Base-by-base conservation (phyloP, 2,329 filamentous ascomycete genomes). In the Aspergillus sp. region DNA sequence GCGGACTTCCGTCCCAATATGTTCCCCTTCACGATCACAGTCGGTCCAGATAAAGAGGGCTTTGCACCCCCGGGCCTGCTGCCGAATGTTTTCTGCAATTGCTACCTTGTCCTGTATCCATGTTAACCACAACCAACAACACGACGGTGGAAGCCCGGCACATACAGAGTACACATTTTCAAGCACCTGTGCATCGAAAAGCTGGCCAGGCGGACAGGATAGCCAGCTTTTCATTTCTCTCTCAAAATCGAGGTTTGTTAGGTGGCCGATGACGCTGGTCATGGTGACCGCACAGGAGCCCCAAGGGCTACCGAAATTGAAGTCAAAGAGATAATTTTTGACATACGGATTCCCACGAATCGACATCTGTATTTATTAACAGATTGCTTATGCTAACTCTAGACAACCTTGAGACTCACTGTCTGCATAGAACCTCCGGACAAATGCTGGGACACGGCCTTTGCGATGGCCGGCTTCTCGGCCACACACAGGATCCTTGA, bases 11-110 rank as follows among this genome's bases (percentile, higher is more conserved):
- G 85, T 78, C 5, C 93, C 93, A 56, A 98, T 98, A 62, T 97
- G 86, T 66, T 98, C 93, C 33, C 93, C 93, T 74, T 98, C 93
- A 46, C 90, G 82, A 74, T 98, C 93, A 68, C 93, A 97, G 76
- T 98, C 93, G 0, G 93, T 98, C 93, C 93, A 98, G 57, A 98
- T 96, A 66, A 94, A 91, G 30, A 98, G 75, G 8, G 83, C 81
- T 46, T 76, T 79, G n/a, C 82, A 77, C 62, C 79, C 78, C 50
- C 78, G 78, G 12, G 93, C 91, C 65, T 94, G 84, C 1, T 78
- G 72, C 56, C 84, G 80, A 59, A 98, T 93, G 61, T 98, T 98
- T 30, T 82, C 77, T 7, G 90, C 89, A 52, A 98, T 85, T 1
- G 77, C 72, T 58, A 83, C 83, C 62, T 90, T 94, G 60, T 90